phyloP scores from a whole-genome alignment of 345 rosid species.

The Acer negundo region DNA sequence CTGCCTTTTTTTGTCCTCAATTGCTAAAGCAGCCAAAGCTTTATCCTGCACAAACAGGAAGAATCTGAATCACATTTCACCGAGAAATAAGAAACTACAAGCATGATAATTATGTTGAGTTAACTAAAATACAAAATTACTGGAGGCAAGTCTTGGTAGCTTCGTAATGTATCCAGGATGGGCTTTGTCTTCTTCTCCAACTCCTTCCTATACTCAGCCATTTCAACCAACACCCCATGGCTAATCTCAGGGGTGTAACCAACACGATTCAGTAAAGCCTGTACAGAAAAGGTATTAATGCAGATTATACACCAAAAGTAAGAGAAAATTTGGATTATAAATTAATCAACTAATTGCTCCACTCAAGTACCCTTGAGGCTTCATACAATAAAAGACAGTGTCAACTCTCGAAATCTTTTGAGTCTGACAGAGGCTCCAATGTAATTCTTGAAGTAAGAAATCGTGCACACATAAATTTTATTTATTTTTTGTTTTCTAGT shows the following conservation, averaged over 20 bases:
- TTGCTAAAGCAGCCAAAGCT: conserved; percentile 90
- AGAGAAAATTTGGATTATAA: neutral
- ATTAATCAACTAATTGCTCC: neutral
- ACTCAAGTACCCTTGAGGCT: neutral
- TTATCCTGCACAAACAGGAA: conserved; percentile 58
- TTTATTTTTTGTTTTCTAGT: too few species aligned
- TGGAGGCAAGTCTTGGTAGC: conserved; percentile 97
- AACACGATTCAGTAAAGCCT: conserved; percentile 86
- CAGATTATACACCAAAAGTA: neutral
- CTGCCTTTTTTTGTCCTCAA: conserved; percentile 92
- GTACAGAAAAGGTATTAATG: conserved; percentile 15
- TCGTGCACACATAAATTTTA: too few species aligned
- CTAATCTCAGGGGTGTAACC: conserved; percentile 89
- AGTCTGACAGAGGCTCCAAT: too few species aligned
- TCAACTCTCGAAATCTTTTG: too few species aligned
- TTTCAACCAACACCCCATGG: conserved; percentile 82
- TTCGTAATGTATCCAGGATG: conserved; percentile 81
- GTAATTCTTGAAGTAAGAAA: too few species aligned
- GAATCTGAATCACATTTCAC: neutral
- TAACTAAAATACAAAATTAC: conserved; percentile 35
- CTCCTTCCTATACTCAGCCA: conserved; percentile 86
- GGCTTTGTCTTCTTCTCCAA: conserved; percentile 91
- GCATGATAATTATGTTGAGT: neutral
- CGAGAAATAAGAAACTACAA: neutral
- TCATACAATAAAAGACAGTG: neutral